Percentiles rank a stretch among this genome's conserved stretches.
phyloP scores from a whole-genome alignment of 305 asterid genomes.

The Solanum hybrid region DNA sequence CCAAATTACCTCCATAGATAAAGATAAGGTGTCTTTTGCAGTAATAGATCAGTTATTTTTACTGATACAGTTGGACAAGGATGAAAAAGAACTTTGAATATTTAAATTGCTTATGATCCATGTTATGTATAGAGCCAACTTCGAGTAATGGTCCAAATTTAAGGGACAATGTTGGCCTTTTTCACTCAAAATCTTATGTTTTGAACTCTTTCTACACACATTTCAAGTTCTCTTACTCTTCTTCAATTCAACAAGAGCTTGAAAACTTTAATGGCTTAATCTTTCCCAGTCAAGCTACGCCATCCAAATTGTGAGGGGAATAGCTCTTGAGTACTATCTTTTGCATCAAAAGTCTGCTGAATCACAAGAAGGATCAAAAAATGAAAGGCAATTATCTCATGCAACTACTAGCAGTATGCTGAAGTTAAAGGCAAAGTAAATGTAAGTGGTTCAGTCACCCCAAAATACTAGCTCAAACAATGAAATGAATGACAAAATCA shows the following conservation, averaged over 20 bases:
- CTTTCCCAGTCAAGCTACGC: background rate
- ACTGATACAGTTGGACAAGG: background rate
- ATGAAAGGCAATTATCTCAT: background rate
- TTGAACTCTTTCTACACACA: background rate
- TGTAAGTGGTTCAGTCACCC: background rate
- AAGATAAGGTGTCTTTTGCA: background rate
- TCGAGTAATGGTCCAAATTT: background rate
- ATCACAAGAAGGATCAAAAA: background rate
- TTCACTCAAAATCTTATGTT: background rate
- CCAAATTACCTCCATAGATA: background rate
- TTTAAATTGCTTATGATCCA: background rate
- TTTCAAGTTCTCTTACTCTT: background rate
- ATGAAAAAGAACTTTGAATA: background rate
- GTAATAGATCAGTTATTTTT: background rate
- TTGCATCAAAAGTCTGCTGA: background rate
- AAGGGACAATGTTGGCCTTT: background rate
- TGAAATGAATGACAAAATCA: background rate
- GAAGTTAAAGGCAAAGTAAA: background rate
- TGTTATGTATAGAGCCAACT: background rate
- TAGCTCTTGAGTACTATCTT: background rate
- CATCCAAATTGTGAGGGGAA: slow-evolving; percentile 3
- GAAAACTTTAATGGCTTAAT: background rate
- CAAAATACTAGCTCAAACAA: background rate
- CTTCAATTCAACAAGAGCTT: background rate
- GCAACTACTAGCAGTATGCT: background rate